A percentile compares a stretch with the other conserved stretches of the same genome.
phyloP scores from a whole-genome alignment of 345 rosid genomes.

The Melastoma malabathricum region DNA sequence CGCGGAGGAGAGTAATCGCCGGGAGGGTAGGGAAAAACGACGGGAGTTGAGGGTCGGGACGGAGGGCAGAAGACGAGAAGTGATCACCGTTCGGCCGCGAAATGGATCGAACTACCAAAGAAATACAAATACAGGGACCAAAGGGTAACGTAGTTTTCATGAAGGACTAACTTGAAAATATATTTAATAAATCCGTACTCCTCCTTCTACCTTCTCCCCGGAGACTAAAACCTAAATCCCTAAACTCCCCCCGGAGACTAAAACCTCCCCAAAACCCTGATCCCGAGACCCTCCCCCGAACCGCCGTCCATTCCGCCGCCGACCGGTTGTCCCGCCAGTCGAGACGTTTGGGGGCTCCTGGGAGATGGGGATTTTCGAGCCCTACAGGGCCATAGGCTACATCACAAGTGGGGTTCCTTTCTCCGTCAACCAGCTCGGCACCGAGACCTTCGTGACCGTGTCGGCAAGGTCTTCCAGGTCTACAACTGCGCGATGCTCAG shows the following conservation, averaged over 20 bases:
- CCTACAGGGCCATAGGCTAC: constrained; percentile 83
- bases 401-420: constrained; percentile 70
- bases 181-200: no score
- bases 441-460: constrained; percentile 84
- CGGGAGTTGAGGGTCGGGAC: no score
- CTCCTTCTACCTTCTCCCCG: no score
- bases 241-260: background rate
- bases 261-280: no score
- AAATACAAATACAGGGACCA: no score
- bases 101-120: no score
- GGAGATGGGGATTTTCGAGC: constrained; percentile 86
- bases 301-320: background rate
- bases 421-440: constrained; percentile 78
- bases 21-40: no score
- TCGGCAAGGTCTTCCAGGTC: constrained; percentile 88
- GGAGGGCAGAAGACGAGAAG: no score
- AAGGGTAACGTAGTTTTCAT: no score
- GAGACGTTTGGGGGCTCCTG: no score
- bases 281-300: background rate
- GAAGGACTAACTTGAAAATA: no score
- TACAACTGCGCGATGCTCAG: constrained; percentile 86
- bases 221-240: background rate
- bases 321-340: background rate
- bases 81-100: no score
- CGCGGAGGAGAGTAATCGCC: background rate